These are phyloP conservation scores for Yamadazyma aaseri DNA, from an alignment of 1,139 yeast species.

Conservation along the genomic window DNA sequence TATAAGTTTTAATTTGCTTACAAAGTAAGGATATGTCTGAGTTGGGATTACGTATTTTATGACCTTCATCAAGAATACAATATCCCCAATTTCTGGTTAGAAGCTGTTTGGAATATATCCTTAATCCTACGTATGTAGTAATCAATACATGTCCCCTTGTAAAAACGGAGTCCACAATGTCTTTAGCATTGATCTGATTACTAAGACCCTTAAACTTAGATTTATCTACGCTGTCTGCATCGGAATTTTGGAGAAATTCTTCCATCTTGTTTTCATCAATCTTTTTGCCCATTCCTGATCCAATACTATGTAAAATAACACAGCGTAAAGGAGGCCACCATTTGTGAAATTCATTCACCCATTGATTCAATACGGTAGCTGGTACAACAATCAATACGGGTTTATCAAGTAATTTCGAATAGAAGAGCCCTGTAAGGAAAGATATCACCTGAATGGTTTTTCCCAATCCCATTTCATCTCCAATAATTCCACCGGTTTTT, in stretches of 20 bases:
- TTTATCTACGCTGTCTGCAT: constrained; percentile 37
- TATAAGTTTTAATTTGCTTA: constrained; percentile 76
- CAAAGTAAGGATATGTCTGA: constrained; percentile 83
- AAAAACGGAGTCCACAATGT: constrained; percentile 50
- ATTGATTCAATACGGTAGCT: constrained; percentile 91
- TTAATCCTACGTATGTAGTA: constrained; percentile 88
- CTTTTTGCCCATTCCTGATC: constrained; percentile 71
- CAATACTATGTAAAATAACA: constrained; percentile 86
- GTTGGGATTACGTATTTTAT: constrained; percentile 93
- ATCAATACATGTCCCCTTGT: constrained; percentile 76
- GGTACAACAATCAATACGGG: constrained; percentile 93
- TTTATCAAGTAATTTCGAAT: constrained; percentile 68
- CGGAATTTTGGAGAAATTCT: constrained; percentile 44
- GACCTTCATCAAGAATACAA: constrained; percentile 92
- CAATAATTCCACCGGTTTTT: constrained; percentile 89
- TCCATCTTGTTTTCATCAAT: constrained; percentile 52
- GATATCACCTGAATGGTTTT: constrained; percentile 91
- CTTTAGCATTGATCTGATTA: constrained; percentile 43
- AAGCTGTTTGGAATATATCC: constrained; percentile 70
- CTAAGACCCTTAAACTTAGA: constrained; percentile 24
- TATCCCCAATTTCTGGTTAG: constrained; percentile 84
- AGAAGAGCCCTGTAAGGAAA: constrained; percentile 85
- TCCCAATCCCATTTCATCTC: constrained; percentile 98
- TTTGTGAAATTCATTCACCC: constrained; percentile 92
- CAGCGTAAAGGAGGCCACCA: constrained; percentile 98